Conservation (phyloP, 2,329 filamentous ascomycete genomes). For the Escovopsis sp. region DNA sequence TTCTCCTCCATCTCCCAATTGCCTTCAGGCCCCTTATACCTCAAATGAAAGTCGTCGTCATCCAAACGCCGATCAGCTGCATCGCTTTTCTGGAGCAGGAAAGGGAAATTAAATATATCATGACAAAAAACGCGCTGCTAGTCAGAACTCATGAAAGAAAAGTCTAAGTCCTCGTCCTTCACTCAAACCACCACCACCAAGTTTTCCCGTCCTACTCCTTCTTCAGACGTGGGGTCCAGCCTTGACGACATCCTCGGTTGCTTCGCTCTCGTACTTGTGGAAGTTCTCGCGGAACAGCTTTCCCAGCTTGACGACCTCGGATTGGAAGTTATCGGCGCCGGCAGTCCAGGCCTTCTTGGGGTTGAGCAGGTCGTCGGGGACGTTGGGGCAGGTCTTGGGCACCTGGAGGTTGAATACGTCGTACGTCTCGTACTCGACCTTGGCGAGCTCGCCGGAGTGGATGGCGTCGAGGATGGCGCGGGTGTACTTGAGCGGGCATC, state of each 20-base stretch:
- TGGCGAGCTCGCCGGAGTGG: slow-evolving; percentile 89
- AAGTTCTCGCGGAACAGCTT: slow-evolving; percentile 93
- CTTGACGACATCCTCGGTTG: slow-evolving; percentile 63
- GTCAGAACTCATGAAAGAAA: too few species aligned
- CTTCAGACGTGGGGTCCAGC: slow-evolving; percentile 36
- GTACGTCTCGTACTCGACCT: slow-evolving; percentile 88
- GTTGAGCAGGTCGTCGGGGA: slow-evolving; percentile 87
- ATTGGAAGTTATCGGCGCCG: slow-evolving; percentile 65
- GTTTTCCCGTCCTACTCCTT: not conserved
- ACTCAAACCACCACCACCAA: too few species aligned
- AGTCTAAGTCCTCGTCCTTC: too few species aligned
- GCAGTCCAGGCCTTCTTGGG: slow-evolving; percentile 85
- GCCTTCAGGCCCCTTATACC: too few species aligned
- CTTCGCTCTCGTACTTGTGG: slow-evolving; percentile 80
- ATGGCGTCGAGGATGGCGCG: slow-evolving; percentile 96
- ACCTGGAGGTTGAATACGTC: slow-evolving; percentile 93
- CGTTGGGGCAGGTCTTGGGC: slow-evolving; percentile 79
- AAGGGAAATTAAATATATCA: too few species aligned
- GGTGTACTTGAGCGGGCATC: slow-evolving; percentile 96
- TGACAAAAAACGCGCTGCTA: too few species aligned
- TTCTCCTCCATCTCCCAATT: too few species aligned
- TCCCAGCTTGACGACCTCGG: slow-evolving; percentile 82
- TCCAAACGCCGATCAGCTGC: too few species aligned
- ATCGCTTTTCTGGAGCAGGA: too few species aligned
- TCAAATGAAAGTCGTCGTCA: too few species aligned